phyloP scores from a whole-genome alignment of 305 asterid species.

The Plantago coronopus region DNA sequence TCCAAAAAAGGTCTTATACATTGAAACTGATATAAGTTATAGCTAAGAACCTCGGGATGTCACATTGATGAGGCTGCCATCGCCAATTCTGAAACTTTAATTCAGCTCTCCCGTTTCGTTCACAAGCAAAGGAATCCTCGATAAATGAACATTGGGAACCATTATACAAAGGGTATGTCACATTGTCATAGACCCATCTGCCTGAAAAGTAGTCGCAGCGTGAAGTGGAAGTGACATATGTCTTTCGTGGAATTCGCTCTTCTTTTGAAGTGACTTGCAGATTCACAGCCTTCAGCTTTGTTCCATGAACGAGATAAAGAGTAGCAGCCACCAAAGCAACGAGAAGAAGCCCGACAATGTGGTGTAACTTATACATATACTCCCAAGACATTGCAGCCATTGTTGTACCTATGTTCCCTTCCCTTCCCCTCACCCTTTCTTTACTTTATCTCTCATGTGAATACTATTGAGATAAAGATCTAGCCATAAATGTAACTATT shows the following conservation, averaged over 20 bases:
- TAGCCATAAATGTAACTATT: too few relatives aligned
- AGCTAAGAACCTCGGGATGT: slow-evolving; percentile 50
- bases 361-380: slow-evolving; percentile 18
- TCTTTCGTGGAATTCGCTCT: not conserved
- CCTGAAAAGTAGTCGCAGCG: slow-evolving; percentile 55
- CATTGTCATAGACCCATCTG: slow-evolving; percentile 60
- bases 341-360: slow-evolving; percentile 23
- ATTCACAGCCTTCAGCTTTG: slow-evolving; percentile 6
- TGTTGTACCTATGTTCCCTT: not conserved
- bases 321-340: slow-evolving; percentile 17
- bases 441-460: too few relatives aligned
- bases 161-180: slow-evolving; percentile 40
- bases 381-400: slow-evolving; percentile 23
- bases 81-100: slow-evolving; percentile 52
- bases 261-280: not conserved
- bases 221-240: not conserved
- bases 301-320: slow-evolving; percentile 20
- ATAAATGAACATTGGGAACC: slow-evolving; percentile 40
- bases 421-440: too few relatives aligned
- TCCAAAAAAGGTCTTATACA: too few relatives aligned
- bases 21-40: too few relatives aligned
- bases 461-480: too few relatives aligned
- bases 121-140: slow-evolving; percentile 45
- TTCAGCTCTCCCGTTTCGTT: slow-evolving; percentile 49
- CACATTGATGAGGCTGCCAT: slow-evolving; percentile 61